phyloP scores from a whole-genome alignment of 2,329 filamentous ascomycete genomes.

The Bipolaris gigantea region DNA sequence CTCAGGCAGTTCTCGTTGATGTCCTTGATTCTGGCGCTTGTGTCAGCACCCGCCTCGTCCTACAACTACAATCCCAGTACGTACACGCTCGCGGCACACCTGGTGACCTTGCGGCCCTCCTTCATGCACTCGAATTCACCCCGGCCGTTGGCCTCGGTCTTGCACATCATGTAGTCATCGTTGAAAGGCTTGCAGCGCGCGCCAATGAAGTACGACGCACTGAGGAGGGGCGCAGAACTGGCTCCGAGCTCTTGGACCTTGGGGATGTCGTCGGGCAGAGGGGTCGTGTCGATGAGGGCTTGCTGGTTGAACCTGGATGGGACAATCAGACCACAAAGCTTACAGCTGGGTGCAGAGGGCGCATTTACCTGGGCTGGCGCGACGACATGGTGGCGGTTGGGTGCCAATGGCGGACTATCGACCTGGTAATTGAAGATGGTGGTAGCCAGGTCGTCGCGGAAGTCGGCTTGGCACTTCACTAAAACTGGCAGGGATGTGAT shows the following conservation, averaged over 20 bases:
- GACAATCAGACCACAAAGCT: constrained; percentile 25
- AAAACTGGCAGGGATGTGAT: constrained; percentile 16
- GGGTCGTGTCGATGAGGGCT: constrained; percentile 92
- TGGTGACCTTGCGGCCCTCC: constrained; percentile 93
- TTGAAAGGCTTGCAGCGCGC: constrained; percentile 94
- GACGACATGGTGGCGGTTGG: constrained; percentile 58
- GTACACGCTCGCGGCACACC: constrained; percentile 95
- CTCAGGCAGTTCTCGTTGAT: constrained; percentile 93
- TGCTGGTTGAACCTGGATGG: constrained; percentile 83
- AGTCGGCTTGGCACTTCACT: constrained; percentile 22
- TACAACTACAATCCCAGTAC: constrained; percentile 6
- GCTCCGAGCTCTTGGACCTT: constrained; percentile 91
- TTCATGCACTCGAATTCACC: constrained; percentile 94
- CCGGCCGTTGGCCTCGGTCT: constrained; percentile 86
- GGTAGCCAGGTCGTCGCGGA: constrained; percentile 24
- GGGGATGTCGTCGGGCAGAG: constrained; percentile 88
- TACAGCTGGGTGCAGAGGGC: constrained; percentile 7
- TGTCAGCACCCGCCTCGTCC: constrained; percentile 8
- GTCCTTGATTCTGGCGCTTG: constrained; percentile 72
- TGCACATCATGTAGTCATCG: constrained; percentile 99
- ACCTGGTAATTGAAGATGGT: constrained; percentile 30
- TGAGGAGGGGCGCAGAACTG: constrained; percentile 88
- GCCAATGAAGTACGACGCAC: constrained; percentile 94
- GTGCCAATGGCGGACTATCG: constrained; percentile 44
- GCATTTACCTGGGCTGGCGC: constrained; percentile 60